Conservation (phyloP, 306 rosid genomes). For the Trichosanthes truncata region DNA sequence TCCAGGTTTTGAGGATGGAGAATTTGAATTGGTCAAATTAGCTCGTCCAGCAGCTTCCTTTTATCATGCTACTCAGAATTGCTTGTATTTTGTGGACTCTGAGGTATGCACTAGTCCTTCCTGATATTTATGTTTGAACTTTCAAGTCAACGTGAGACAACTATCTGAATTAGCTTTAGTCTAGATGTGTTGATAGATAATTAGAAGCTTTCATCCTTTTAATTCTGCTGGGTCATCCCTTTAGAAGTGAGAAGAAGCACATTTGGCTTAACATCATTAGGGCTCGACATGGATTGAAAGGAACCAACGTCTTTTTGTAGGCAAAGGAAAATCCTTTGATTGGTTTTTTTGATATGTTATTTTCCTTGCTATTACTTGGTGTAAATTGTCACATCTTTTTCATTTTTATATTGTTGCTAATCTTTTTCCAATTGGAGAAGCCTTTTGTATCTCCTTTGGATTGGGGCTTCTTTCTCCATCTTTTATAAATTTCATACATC, state of each 20-base stretch:
- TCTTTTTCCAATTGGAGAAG: too few relatives aligned
- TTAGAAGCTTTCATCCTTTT: neutral
- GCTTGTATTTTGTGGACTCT: constrained; percentile 82
- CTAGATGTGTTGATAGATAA: neutral
- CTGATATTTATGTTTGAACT: neutral
- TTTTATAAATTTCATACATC: too few relatives aligned
- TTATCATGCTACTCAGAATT: constrained; percentile 55
- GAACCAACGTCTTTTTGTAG: too few relatives aligned
- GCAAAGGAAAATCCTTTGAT: too few relatives aligned
- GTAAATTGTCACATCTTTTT: too few relatives aligned
- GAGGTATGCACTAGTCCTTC: constrained; percentile 47
- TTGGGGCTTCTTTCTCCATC: too few relatives aligned
- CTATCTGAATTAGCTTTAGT: neutral
- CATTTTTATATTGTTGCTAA: too few relatives aligned
- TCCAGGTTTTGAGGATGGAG: constrained; percentile 96
- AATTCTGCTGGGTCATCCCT: neutral
- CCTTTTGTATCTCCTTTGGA: too few relatives aligned
- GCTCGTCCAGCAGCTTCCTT: constrained; percentile 78
- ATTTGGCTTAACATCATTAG: too few relatives aligned
- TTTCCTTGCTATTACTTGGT: too few relatives aligned
- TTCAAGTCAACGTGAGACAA: neutral
- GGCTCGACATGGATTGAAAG: too few relatives aligned
- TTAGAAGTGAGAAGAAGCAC: neutral
- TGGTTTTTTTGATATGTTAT: too few relatives aligned
- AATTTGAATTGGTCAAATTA: constrained; percentile 70